Conservation (phyloP, 495 filamentous ascomycete species). For the Pseudoneurospora amorphoporcata region DNA sequence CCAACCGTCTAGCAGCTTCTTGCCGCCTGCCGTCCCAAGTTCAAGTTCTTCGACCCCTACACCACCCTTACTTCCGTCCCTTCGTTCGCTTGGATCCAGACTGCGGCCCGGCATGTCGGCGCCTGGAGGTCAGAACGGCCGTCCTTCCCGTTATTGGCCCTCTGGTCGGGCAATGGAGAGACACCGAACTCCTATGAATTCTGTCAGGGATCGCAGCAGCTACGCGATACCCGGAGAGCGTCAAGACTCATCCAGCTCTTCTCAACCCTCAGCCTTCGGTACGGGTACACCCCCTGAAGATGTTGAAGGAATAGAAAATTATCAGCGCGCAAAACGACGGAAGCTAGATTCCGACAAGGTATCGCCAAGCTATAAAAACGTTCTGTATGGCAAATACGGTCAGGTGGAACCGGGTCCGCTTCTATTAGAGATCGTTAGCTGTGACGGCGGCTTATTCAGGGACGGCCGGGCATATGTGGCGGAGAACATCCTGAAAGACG, state of each 20-base stretch:
- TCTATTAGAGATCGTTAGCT: slow-evolving; percentile 77
- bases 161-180: slow-evolving; percentile 23
- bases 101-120: slow-evolving; percentile 18
- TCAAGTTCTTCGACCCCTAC: slow-evolving; percentile 6
- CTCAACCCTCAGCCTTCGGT: neutral
- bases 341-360: slow-evolving; percentile 59
- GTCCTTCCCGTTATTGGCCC: slow-evolving; percentile 22
- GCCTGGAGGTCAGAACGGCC: slow-evolving; percentile 6
- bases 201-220: neutral
- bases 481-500: slow-evolving; percentile 75
- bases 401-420: slow-evolving; percentile 72
- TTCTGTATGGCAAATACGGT: slow-evolving; percentile 71
- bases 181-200: slow-evolving; percentile 6
- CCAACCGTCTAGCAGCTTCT: slow-evolving; percentile 18
- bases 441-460: slow-evolving; percentile 72
- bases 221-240: slow-evolving; percentile 8
- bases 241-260: neutral
- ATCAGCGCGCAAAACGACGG: slow-evolving; percentile 55
- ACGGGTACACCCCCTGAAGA: slow-evolving; percentile 13
- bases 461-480: slow-evolving; percentile 53
- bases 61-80: slow-evolving; percentile 28
- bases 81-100: slow-evolving; percentile 28
- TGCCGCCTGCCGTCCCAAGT: slow-evolving; percentile 6
- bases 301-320: neutral
- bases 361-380: slow-evolving; percentile 41